Percentiles rank a stretch among this genome's conserved stretches.
Conservation (phyloP, 257 asterid genomes). For the Salvia rosmarinus region DNA sequence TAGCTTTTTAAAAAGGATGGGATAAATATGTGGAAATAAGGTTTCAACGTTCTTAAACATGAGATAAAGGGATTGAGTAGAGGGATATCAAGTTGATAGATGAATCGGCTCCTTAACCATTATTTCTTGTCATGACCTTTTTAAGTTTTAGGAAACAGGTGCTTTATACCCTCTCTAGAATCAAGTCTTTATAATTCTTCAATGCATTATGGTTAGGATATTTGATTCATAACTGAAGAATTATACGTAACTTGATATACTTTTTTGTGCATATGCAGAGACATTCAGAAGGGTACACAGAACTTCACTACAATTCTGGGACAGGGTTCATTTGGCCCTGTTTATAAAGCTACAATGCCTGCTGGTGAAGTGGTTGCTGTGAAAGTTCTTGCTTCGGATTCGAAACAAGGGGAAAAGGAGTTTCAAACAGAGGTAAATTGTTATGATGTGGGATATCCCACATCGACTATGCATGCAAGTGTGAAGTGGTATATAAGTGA, state of each 20-base stretch:
- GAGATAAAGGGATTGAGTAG: no score
- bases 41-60: no score
- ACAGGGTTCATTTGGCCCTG: slow-evolving; percentile 98
- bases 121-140: neutral
- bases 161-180: neutral
- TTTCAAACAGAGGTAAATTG: slow-evolving; percentile 94
- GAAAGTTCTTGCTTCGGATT: slow-evolving; percentile 91
- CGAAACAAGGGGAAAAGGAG: slow-evolving; percentile 98
- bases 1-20: no score
- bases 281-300: slow-evolving; percentile 85
- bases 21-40: no score
- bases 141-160: neutral
- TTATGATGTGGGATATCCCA: no score
- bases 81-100: neutral
- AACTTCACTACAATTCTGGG: slow-evolving; percentile 87
- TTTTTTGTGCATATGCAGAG: slow-evolving; percentile 54
- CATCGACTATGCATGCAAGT: no score
- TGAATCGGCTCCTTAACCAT: neutral
- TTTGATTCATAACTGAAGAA: slow-evolving; percentile 19
- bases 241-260: slow-evolving; percentile 22
- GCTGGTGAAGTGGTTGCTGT: slow-evolving; percentile 88
- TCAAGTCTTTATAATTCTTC: neutral
- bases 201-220: slow-evolving; percentile 16
- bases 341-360: slow-evolving; percentile 86
- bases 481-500: no score